Evolutionary conservation across 371 early-diverging fungal genomes (phyloP), one percentile per base, ranked within the genome.

Genomic region (Synchytrium microbalum): DNA sequence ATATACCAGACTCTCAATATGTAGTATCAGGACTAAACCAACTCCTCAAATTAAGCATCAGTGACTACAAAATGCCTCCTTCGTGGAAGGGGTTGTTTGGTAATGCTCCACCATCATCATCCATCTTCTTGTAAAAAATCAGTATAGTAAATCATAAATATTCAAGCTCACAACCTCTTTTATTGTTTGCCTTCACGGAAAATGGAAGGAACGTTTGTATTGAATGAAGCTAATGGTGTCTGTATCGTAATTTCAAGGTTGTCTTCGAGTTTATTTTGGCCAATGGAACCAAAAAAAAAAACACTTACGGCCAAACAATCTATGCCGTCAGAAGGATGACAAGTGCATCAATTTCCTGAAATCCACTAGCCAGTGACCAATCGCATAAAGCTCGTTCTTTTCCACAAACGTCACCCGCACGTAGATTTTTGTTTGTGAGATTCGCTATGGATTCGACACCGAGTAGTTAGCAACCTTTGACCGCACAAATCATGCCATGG

Each of bases 361-460:
- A 75, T 32, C 59, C 60, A 24, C 28, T 64, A 13, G 75, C 72
- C 55, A 69, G 74, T 1, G 69, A 67, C 29, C 75, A 55, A 58
- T 72, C 68, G 16, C 74, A 26, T 10, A 69, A 64, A 2, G 65
- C 56, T n/a, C 23, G 8, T 55, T n/a, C 23, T 24, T 10, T 19
- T 38, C 46, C 46, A 38, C 46, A 38, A 55, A 55, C 56, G 61
- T 23, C 69, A 54, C 10, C 65, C 61, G n/a, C 75, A 58, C 8
- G 70, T 67, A 5, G 31, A 32, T 3, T 38, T 55, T 25, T 25
- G 16, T 2, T 29, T 58, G 28, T 75, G 62, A 13, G 60, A 51
- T 24, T 58, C 67, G 57, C 25, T 14, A 52, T 24, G 29, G 5
- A 23, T 13, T 19, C 23, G 14, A 16, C 32, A 13, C 28, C n/a